phyloP scores from a whole-genome alignment of 1,284 basidiomycete species.

The Cutaneotrichosporon arboriforme region DNA sequence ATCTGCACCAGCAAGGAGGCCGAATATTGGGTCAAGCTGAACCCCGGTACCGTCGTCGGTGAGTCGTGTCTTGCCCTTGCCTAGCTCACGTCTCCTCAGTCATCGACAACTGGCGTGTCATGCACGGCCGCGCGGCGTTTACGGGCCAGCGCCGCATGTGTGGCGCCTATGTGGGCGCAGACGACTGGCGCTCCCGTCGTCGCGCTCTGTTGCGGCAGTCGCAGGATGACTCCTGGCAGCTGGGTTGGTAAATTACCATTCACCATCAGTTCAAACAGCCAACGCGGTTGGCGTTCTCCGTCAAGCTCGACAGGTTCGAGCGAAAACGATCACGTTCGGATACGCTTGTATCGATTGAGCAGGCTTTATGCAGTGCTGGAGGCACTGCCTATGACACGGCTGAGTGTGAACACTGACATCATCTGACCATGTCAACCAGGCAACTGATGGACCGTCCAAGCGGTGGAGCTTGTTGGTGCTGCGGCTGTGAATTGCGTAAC shows the following conservation, averaged over 20 bases:
- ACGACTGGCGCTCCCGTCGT: slow-evolving; percentile 77
- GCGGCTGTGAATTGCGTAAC: no score
- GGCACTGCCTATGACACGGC: no score
- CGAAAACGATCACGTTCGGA: no score
- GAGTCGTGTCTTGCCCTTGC: slow-evolving; percentile 37
- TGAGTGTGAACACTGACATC: no score
- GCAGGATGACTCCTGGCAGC: neutral
- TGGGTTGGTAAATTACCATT: neutral
- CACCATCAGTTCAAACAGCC: no score
- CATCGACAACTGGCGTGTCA: slow-evolving; percentile 87
- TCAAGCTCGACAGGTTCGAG: no score
- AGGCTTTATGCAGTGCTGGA: no score
- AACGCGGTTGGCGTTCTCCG: no score
- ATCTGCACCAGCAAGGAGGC: slow-evolving; percentile 71
- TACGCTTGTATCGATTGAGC: no score
- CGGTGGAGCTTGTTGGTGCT: no score
- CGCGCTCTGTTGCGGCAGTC: slow-evolving; percentile 52
- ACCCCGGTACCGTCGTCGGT: slow-evolving; percentile 80
- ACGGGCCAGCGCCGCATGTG: slow-evolving; percentile 85
- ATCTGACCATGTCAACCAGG: no score
- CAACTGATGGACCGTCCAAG: no score
- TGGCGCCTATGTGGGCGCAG: slow-evolving; percentile 87
- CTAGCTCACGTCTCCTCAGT: slow-evolving; percentile 53
- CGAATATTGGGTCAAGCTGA: slow-evolving; percentile 85
- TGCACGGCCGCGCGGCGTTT: slow-evolving; percentile 88